Percentiles rank a stretch among this genome's conserved stretches.
Conservation (phyloP, 2,329 filamentous ascomycete genomes). For the Apiospora sp. region DNA sequence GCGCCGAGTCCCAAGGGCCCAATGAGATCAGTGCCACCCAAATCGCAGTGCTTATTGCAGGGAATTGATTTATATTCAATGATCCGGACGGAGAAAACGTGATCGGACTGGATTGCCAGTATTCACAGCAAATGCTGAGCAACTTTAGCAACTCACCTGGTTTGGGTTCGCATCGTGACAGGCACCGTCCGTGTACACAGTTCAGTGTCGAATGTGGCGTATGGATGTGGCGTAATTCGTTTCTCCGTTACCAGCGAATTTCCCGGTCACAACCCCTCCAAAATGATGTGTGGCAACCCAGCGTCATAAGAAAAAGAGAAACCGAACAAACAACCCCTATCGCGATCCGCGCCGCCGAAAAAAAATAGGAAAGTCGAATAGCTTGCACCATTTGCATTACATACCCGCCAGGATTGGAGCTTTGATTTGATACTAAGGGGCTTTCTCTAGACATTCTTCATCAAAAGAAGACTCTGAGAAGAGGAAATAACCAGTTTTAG, state of each 20-base stretch:
- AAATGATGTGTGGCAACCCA: background rate
- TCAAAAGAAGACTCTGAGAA: background rate
- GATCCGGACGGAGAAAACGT: no score
- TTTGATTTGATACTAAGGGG: background rate
- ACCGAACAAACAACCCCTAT: background rate
- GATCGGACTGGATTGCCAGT: no score
- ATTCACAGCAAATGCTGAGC: no score
- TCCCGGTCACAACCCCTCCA: background rate
- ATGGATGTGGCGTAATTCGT: background rate
- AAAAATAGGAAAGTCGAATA: background rate
- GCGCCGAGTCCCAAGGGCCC: no score
- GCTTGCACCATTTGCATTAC: background rate
- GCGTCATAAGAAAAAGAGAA: background rate
- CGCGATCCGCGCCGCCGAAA: background rate
- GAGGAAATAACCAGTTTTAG: background rate
- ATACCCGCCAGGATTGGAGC: background rate
- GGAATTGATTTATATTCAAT: no score
- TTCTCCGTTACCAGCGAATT: background rate
- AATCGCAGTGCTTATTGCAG: no score
- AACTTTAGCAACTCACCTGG: no score
- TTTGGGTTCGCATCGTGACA: background rate
- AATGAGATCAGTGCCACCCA: no score
- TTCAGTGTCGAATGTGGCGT: background rate
- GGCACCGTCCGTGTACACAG: background rate
- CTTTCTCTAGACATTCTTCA: background rate